Evolutionary conservation across 257 asterid genomes (phyloP).

Genomic region (Marsdenia floribunda): DNA sequence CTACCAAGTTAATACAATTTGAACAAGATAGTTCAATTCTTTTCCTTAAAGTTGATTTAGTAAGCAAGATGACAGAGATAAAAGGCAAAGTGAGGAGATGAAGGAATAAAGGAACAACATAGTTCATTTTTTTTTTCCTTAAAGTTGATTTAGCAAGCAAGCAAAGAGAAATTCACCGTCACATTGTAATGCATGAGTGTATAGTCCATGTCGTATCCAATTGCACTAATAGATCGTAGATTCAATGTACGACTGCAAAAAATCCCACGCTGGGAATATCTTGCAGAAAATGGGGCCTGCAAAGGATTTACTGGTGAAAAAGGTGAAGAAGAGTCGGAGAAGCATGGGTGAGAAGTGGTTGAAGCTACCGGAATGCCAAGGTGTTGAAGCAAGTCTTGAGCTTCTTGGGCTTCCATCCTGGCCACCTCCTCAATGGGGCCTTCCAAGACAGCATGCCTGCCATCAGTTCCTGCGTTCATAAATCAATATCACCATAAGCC

Average conservation of each 20-base stretch:
- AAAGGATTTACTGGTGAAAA: slow-evolving; percentile 3
- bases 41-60: too few species aligned
- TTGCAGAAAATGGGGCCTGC: slow-evolving; percentile 64
- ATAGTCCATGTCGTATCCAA: slow-evolving; percentile 91
- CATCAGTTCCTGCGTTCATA: slow-evolving; percentile 33
- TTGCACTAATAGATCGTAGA: slow-evolving; percentile 67
- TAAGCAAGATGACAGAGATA: too few species aligned
- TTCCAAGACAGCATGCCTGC: slow-evolving; percentile 36
- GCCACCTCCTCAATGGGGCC: slow-evolving; percentile 85
- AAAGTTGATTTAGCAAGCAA: not conserved
- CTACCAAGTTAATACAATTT: not conserved
- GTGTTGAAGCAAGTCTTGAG: slow-evolving; percentile 57
- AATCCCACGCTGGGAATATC: slow-evolving; percentile 68
- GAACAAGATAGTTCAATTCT: not conserved
- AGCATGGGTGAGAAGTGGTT: not conserved
- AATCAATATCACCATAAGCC: not conserved
- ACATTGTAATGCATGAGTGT: slow-evolving; percentile 79
- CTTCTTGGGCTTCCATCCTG: slow-evolving; percentile 63
- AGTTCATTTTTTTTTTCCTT: not conserved
- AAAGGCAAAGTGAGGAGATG: not conserved
- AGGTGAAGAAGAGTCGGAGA: not conserved
- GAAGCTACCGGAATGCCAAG: slow-evolving; percentile 53
- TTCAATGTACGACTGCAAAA: slow-evolving; percentile 79
- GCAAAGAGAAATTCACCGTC: slow-evolving; percentile 36
- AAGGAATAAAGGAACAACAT: not conserved